A percentile compares a stretch with the other conserved stretches of the same genome.
These are phyloP conservation scores for Heritiera fomes DNA, from an alignment of 345 rosid species.

Conservation along the genomic window DNA sequence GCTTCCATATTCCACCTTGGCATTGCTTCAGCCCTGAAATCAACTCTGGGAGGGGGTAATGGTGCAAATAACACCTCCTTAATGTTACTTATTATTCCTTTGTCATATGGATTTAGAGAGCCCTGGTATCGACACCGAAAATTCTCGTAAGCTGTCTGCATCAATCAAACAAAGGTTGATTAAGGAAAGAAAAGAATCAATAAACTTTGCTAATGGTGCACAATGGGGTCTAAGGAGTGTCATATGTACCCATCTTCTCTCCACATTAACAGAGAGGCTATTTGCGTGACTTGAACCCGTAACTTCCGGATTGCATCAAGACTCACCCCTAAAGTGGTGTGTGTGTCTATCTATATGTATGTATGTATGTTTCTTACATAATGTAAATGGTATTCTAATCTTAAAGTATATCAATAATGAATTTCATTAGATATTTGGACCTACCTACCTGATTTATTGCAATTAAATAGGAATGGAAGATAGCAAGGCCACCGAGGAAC, in stretches of 20 bases:
- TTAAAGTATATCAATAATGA: not conserved
- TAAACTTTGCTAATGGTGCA: not conserved
- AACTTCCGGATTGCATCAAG: no score
- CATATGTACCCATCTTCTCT: no score
- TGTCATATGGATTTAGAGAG: constrained; percentile 33
- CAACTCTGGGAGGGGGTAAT: constrained; percentile 34
- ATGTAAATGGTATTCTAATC: not conserved
- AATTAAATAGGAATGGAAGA: constrained; percentile 35
- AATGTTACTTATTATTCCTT: constrained; percentile 30
- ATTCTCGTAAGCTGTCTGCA: constrained; percentile 44
- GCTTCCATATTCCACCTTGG: constrained; percentile 2
- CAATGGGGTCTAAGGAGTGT: no score
- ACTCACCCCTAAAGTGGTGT: not conserved
- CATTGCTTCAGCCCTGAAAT: constrained; percentile 36
- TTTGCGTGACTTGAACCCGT: no score
- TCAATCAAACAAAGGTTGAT: not conserved
- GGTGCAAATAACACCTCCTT: constrained; percentile 29
- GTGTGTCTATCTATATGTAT: no score
- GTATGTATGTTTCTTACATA: not conserved
- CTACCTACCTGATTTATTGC: constrained; percentile 39
- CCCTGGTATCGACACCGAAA: constrained; percentile 26
- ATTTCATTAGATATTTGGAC: no score
- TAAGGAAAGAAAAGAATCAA: not conserved
- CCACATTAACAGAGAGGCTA: no score
- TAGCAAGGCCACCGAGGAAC: constrained; percentile 35